Conservation (phyloP, 1,284 basidiomycete species). For the Inonotus hispidus region DNA sequence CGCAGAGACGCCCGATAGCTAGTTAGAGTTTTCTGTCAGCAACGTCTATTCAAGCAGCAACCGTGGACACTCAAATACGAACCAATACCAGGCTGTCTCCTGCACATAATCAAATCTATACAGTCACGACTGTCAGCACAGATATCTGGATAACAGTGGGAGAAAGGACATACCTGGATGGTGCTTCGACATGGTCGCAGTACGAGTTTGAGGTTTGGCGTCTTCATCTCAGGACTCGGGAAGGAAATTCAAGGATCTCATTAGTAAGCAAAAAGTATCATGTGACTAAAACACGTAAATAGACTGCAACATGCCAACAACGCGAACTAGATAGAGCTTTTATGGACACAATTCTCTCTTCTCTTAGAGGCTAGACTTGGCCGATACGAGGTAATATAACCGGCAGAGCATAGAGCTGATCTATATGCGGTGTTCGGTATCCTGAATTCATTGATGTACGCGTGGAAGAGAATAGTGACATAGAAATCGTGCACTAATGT, state of each 20-base stretch:
- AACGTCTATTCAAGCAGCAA: background rate
- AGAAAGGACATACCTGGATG: constrained; percentile 67
- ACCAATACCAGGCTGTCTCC: constrained; percentile 95
- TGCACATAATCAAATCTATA: constrained; percentile 92
- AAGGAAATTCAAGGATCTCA: background rate
- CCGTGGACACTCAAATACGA: constrained; percentile 29
- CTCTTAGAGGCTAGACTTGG: too few relatives aligned
- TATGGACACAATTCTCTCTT: too few relatives aligned
- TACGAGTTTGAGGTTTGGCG: background rate
- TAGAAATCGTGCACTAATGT: too few relatives aligned
- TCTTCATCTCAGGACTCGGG: background rate
- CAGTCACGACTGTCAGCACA: background rate
- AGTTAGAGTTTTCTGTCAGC: background rate
- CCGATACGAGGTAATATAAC: too few relatives aligned
- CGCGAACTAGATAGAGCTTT: too few relatives aligned
- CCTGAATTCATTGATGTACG: too few relatives aligned
- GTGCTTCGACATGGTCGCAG: constrained; percentile 75
- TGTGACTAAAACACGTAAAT: constrained; percentile 1
- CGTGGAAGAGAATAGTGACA: too few relatives aligned
- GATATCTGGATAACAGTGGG: background rate
- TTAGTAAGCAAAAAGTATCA: background rate
- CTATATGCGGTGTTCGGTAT: too few relatives aligned
- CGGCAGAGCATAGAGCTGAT: too few relatives aligned
- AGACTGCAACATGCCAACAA: background rate
- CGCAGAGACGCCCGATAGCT: constrained; percentile 97